Evolutionary conservation across 495 filamentous ascomycete species (phyloP).

Genomic region (Platismatia glauca): DNA sequence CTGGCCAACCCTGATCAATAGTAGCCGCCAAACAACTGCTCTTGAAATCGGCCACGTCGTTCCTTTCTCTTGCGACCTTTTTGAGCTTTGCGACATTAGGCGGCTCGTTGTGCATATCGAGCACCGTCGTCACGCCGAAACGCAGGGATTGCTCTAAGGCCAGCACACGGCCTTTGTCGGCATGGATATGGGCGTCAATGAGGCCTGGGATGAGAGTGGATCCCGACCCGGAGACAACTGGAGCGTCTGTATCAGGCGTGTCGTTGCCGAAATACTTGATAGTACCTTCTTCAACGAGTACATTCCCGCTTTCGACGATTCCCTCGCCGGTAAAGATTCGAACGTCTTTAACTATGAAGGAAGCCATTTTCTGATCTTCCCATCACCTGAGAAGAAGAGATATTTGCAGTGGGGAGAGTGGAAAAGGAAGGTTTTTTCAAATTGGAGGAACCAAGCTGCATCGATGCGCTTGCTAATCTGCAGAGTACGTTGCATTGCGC

Average conservation of each 20-base stretch:
- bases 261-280: slow-evolving; percentile 4
- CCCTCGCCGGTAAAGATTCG: slow-evolving; percentile 7
- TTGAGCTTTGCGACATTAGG: not conserved
- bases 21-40: slow-evolving; percentile 4
- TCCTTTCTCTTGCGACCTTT: not conserved
- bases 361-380: not conserved
- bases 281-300: not conserved
- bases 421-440: not conserved
- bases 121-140: slow-evolving; percentile 8
- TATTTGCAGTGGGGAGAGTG: not conserved
- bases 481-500: not conserved
- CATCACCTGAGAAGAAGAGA: not conserved
- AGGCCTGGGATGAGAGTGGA: slow-evolving; percentile 8
- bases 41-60: slow-evolving; percentile 8
- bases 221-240: not conserved
- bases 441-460: too few relatives aligned
- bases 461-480: not conserved
- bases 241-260: not conserved
- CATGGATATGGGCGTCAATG: slow-evolving; percentile 8
- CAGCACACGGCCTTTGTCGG: not conserved
- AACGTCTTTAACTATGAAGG: not conserved
- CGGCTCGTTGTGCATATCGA: slow-evolving; percentile 10
- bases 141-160: slow-evolving; percentile 8
- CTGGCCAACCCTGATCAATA: slow-evolving; percentile 6
- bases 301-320: slow-evolving; percentile 1